These are phyloP conservation scores for Orbilia quercus DNA, from an alignment of 2,329 filamentous ascomycete genomes.

Conservation along the genomic window DNA sequence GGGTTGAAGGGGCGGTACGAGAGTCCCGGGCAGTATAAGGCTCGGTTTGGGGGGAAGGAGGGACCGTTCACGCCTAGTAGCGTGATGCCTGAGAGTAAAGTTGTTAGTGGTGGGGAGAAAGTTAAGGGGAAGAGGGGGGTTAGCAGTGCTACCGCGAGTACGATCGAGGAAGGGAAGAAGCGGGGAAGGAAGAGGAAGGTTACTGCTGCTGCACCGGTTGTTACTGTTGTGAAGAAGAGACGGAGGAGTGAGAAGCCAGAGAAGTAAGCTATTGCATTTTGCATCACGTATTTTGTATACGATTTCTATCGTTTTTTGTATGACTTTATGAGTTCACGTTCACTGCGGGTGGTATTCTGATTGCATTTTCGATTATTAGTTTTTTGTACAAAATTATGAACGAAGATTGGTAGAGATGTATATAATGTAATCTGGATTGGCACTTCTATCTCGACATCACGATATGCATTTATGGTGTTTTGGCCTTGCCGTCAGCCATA, in stretches of 20 bases:
- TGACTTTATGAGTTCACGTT: not conserved
- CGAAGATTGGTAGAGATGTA: not conserved
- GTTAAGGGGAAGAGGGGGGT: slow-evolving; percentile 52
- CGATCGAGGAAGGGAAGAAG: not conserved
- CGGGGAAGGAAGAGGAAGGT: slow-evolving; percentile 15
- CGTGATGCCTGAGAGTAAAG: slow-evolving; percentile 24
- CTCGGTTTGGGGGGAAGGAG: slow-evolving; percentile 46
- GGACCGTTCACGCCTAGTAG: slow-evolving; percentile 49
- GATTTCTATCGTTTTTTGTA: not conserved
- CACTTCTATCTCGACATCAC: not conserved
- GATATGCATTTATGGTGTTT: not conserved
- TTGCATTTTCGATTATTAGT: too few species aligned
- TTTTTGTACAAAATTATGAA: too few species aligned
- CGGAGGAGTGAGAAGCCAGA: slow-evolving; percentile 7
- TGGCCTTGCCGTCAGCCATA: slow-evolving; percentile 2
- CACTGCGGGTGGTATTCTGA: too few species aligned
- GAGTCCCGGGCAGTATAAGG: slow-evolving; percentile 55
- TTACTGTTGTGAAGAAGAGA: slow-evolving; percentile 5
- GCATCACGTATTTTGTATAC: not conserved
- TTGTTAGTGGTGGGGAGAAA: slow-evolving; percentile 38
- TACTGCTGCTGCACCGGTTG: not conserved
- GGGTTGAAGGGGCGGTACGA: slow-evolving; percentile 65
- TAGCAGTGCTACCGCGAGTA: slow-evolving; percentile 20
- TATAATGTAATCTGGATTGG: not conserved
- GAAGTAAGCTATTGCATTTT: slow-evolving; percentile 11